Evolutionary conservation across 345 rosid genomes (phyloP).

Genomic region (Eutrema yunnanense): DNA sequence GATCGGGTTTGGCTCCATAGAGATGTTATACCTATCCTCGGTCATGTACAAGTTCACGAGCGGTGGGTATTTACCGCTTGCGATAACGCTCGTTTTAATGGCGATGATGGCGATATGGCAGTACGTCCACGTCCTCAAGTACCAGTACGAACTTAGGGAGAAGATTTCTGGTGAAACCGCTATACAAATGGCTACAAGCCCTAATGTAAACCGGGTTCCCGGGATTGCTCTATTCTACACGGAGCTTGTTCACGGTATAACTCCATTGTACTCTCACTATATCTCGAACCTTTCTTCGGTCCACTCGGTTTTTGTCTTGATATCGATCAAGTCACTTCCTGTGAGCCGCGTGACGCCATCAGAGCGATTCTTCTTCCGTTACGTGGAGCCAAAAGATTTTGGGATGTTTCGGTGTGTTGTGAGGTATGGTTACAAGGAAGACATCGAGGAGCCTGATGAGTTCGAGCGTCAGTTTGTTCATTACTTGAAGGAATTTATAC

Average conservation of each 20-base stretch:
- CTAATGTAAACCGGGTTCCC: conserved; percentile 42
- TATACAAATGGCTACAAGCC: conserved; percentile 33
- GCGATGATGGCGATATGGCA: conserved; percentile 61
- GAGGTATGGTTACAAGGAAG: conserved; percentile 62
- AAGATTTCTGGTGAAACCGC: conserved; percentile 47
- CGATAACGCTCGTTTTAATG: conserved; percentile 38
- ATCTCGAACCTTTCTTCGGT: conserved; percentile 49
- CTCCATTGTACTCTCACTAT: conserved; percentile 66
- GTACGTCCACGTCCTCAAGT: conserved; percentile 43
- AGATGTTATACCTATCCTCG: conserved; percentile 40
- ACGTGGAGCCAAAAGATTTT: conserved; percentile 48
- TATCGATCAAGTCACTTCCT: conserved; percentile 62
- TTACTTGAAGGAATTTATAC: conserved; percentile 48
- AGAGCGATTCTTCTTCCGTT: conserved; percentile 68
- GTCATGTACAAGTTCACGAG: conserved; percentile 54
- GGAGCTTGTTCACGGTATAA: conserved; percentile 74
- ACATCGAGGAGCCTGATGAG: conserved; percentile 32
- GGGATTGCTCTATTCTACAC: conserved; percentile 71
- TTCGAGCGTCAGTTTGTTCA: conserved; percentile 50
- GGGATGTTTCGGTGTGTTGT: conserved; percentile 70
- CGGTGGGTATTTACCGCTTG: conserved; percentile 60
- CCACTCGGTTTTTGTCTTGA: conserved; percentile 59
- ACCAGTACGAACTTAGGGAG: conserved; percentile 50
- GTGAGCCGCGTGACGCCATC: conserved; percentile 40
- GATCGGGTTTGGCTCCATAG: conserved; percentile 37